phyloP scores from a whole-genome alignment of 176 grass and related monocot genomes.

The Rhynchospora tenuis region DNA sequence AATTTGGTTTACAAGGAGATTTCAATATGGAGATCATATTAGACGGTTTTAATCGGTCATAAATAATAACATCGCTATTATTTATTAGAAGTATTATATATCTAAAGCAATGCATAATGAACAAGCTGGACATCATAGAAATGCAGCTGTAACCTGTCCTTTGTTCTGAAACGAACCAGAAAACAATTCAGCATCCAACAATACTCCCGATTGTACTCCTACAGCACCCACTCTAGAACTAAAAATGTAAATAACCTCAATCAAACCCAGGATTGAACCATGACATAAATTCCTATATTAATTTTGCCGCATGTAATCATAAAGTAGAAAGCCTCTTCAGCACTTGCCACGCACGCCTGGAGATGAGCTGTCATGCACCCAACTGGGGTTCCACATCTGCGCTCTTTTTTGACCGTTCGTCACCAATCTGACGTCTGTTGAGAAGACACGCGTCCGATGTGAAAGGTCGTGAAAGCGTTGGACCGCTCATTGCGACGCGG shows the following conservation, averaged over 20 bases:
- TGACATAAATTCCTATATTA: background rate
- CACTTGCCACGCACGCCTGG: background rate
- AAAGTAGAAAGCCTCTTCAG: background rate
- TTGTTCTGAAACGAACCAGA: background rate
- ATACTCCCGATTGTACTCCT: background rate
- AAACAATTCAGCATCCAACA: background rate
- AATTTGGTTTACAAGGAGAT: no score
- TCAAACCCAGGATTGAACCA: background rate
- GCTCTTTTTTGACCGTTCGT: background rate
- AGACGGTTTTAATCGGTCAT: no score
- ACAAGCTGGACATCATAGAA: background rate
- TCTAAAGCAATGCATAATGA: no score
- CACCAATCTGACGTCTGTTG: background rate
- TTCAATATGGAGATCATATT: no score
- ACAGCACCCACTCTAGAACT: background rate
- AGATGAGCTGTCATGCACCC: slow-evolving; percentile 4
- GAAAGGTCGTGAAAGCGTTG: background rate
- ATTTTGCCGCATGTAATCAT: background rate
- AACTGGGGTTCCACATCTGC: background rate
- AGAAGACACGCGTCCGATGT: background rate
- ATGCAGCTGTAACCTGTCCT: slow-evolving; percentile 4
- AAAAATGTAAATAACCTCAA: background rate
- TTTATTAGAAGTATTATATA: no score
- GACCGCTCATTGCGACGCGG: background rate
- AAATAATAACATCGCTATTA: no score